Evolutionary conservation across 306 rosid genomes (phyloP), one percentile per base, ranked within the genome.

Genomic region (Gastrolobium bilobum): DNA sequence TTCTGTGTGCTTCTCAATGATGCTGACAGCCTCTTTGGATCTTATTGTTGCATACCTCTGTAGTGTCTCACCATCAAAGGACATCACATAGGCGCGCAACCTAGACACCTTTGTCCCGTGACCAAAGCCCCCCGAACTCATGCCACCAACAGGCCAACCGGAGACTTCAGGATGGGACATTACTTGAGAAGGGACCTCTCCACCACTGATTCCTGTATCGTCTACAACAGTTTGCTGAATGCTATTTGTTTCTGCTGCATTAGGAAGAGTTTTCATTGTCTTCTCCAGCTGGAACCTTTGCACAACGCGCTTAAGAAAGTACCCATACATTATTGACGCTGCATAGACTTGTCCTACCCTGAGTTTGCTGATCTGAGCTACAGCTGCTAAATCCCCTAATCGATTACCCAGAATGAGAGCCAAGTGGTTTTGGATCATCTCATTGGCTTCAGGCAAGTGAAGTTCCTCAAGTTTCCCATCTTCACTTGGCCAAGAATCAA

Each of bases 201-300:
- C 79, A 73, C 58, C 67, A 20, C 10, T 31, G 6, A 81, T 71
- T 66, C 84, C 81, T 68, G 68, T 60, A 13, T 83, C 82, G 13
- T 86, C 91, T 46, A 70, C 72, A 59, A 71, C 14, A 26, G 79
- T 42, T 54, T 61, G 87, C 37, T 76, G 82, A 78, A 84, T 53
- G 68, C 60, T 58, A 69, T 73, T 87, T 15, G 82, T 91, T 53
- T 88, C 90, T 39, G 76, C 68, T 31, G 68, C 70, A 61, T 60
- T 78, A 10, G 92, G 93, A 80, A 94, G 96, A 74, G 81, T 81
- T 84, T 92, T 94, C 88, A 92, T 87, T 1, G 98, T 79, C 97
- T 94, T 94, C 92, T 94, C 98, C 47, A 94, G 91, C 86, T 92
- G 98, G 85, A 94, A 94, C 83, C 98, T 78, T 84, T 90, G 97